Evolutionary conservation across 2,329 filamentous ascomycete species (phyloP).

Genomic region (Paecilomyces formosus): DNA sequence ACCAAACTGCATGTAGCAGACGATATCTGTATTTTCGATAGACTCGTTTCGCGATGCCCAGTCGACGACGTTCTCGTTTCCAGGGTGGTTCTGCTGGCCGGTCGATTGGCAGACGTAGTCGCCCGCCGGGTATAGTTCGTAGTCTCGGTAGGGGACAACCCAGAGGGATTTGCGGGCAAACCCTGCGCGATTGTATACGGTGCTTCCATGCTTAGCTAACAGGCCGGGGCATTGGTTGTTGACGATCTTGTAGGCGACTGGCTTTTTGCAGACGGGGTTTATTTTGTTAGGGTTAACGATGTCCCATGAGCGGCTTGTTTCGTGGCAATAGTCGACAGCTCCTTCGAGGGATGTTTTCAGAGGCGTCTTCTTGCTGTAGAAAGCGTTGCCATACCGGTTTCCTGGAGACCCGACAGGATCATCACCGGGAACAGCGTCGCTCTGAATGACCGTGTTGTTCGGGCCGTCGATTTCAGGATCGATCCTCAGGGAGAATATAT

Average conservation of each 20-base stretch:
- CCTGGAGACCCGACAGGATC: conserved; percentile 71
- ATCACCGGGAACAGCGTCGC: conserved; percentile 63
- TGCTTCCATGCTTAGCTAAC: conserved; percentile 68
- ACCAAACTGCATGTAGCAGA: conserved; percentile 51
- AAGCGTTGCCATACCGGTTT: conserved; percentile 86
- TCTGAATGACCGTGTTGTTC: conserved; percentile 76
- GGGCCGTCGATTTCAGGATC: conserved; percentile 82
- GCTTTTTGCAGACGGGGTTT: conserved; percentile 79
- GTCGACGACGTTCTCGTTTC: conserved; percentile 36
- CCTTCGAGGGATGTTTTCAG: conserved; percentile 62
- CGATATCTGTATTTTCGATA: conserved; percentile 50
- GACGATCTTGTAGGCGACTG: conserved; percentile 80
- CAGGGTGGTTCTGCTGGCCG: conserved; percentile 8
- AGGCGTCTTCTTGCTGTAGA: conserved; percentile 77
- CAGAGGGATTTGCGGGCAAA: conserved; percentile 83
- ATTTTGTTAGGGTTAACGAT: conserved; percentile 76
- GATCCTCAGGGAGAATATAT: conserved; percentile 84
- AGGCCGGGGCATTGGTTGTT: conserved; percentile 73
- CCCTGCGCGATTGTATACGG: conserved; percentile 84
- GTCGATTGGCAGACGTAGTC: conserved; percentile 55
- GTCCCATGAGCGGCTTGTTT: conserved; percentile 78
- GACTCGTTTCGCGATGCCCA: conserved; percentile 40
- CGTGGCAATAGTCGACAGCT: conserved; percentile 72
- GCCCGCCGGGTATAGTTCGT: conserved; percentile 54
- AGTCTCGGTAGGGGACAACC: conserved; percentile 55